phyloP scores from a whole-genome alignment of 2,329 filamentous ascomycete genomes.

The Neonectria punicea region DNA sequence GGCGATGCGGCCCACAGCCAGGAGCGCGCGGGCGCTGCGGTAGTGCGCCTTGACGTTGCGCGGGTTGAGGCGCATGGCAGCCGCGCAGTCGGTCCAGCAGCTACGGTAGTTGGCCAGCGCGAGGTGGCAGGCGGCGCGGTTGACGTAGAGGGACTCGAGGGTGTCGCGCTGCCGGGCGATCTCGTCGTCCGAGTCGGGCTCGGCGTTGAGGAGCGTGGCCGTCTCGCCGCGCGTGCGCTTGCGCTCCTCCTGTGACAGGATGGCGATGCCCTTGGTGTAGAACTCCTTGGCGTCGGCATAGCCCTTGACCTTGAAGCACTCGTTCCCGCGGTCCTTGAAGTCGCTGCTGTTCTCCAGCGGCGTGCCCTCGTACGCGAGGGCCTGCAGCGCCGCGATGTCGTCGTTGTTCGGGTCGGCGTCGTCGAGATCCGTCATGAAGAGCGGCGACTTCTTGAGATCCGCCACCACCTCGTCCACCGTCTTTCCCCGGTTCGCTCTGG shows the following conservation, averaged over 20 bases:
- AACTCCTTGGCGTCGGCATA: slow-evolving; percentile 91
- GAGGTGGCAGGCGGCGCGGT: slow-evolving; percentile 90
- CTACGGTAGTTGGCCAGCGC: slow-evolving; percentile 89
- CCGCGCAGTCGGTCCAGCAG: slow-evolving; percentile 85
- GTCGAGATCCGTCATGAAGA: slow-evolving; percentile 96
- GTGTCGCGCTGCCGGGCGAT: slow-evolving; percentile 68
- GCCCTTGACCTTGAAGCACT: slow-evolving; percentile 77
- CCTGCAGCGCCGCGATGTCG: slow-evolving; percentile 86
- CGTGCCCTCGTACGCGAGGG: slow-evolving; percentile 92
- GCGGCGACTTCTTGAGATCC: slow-evolving; percentile 72
- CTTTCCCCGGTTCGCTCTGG: slow-evolving; percentile 50
- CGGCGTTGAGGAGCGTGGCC: slow-evolving; percentile 36
- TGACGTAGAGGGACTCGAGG: slow-evolving; percentile 83
- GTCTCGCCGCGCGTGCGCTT: slow-evolving; percentile 58
- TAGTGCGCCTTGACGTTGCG: slow-evolving; percentile 91
- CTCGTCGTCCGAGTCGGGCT: slow-evolving; percentile 61
- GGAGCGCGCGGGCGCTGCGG: slow-evolving; percentile 80
- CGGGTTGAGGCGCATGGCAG: slow-evolving; percentile 81
- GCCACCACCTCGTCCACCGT: slow-evolving; percentile 66
- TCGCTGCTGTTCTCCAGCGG: slow-evolving; percentile 82
- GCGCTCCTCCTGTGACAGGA: slow-evolving; percentile 73
- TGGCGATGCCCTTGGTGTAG: slow-evolving; percentile 85
- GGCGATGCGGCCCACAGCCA: slow-evolving; percentile 79
- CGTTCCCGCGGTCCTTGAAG: slow-evolving; percentile 94
- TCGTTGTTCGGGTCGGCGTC: slow-evolving; percentile 83